phyloP scores from a whole-genome alignment of 2,329 filamentous ascomycete genomes.

The Penicillium sp. region DNA sequence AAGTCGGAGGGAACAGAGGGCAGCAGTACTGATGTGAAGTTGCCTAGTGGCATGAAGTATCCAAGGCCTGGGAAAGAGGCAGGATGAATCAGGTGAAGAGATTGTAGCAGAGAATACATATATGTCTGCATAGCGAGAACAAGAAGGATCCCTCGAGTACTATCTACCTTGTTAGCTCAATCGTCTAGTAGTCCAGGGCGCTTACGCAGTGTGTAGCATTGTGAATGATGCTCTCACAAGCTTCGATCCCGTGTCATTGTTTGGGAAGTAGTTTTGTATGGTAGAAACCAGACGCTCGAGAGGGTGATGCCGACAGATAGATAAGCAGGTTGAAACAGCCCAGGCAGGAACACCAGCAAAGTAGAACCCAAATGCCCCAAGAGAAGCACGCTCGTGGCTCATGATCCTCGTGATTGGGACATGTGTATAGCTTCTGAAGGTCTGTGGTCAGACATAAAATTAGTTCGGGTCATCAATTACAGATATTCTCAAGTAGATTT shows the following conservation, averaged over 20 bases:
- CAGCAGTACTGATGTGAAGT: constrained; percentile 40
- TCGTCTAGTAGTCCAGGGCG: constrained; percentile 1
- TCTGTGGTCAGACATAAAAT: constrained; percentile 30
- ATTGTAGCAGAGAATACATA: constrained; percentile 50
- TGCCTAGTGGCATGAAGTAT: constrained; percentile 44
- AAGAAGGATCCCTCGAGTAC: constrained; percentile 41
- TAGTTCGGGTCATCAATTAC: background rate
- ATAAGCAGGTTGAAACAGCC: constrained; percentile 42
- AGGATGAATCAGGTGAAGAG: constrained; percentile 45
- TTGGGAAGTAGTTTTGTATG: constrained; percentile 33
- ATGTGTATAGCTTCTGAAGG: constrained; percentile 44
- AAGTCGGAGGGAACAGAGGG: constrained; percentile 34
- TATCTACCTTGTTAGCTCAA: constrained; percentile 24
- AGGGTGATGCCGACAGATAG: constrained; percentile 45
- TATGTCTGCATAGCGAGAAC: constrained; percentile 47
- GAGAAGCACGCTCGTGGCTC: constrained; percentile 38
- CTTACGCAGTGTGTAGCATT: constrained; percentile 37
- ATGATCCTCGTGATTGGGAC: constrained; percentile 43
- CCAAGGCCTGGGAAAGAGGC: constrained; percentile 36
- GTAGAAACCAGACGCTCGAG: constrained; percentile 39
- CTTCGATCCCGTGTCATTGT: constrained; percentile 32
- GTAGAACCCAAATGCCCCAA: constrained; percentile 44
- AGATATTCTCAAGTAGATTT: constrained; percentile 15
- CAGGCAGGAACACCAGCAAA: constrained; percentile 49
- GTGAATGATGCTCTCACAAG: constrained; percentile 34